Conservation (phyloP, 179 eudicot species). For the Nepenthes alata region DNA sequence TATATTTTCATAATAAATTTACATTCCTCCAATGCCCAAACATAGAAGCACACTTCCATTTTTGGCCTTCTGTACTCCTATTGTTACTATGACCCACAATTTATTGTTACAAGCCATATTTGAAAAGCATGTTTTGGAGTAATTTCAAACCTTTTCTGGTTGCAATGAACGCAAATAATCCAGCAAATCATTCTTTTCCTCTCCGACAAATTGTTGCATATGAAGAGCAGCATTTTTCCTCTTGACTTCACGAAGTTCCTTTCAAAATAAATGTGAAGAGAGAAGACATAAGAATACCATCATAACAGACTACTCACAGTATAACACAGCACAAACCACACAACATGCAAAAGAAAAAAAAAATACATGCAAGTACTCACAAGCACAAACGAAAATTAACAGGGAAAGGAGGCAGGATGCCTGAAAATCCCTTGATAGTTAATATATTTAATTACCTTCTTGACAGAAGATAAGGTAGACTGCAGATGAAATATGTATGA, state of each 20-base stretch:
- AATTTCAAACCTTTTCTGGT: constrained; percentile 68
- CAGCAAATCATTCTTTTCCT: constrained; percentile 89
- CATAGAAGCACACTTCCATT: too few relatives aligned
- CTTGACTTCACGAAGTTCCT: constrained; percentile 84
- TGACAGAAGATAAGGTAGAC: constrained; percentile 58
- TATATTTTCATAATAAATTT: too few relatives aligned
- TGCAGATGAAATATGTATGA: constrained; percentile 55
- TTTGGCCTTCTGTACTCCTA: too few relatives aligned
- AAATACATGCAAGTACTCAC: background rate
- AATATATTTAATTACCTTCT: constrained; percentile 34
- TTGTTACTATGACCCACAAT: too few relatives aligned
- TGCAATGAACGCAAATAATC: constrained; percentile 86
- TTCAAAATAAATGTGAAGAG: constrained; percentile 1
- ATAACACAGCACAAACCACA: constrained; percentile 1
- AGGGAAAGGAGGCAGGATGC: background rate
- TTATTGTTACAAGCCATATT: too few relatives aligned
- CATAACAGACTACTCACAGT: background rate
- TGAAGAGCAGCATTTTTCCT: constrained; percentile 89
- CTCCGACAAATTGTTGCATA: constrained; percentile 97
- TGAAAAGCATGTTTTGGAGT: background rate
- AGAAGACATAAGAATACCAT: constrained; percentile 3
- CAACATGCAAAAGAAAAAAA: background rate
- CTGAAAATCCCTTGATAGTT: background rate
- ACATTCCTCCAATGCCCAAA: too few relatives aligned
- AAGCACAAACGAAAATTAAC: background rate